Conservation (phyloP, 73 alveolate genomes). For the Paramecium pentaurelia region DNA sequence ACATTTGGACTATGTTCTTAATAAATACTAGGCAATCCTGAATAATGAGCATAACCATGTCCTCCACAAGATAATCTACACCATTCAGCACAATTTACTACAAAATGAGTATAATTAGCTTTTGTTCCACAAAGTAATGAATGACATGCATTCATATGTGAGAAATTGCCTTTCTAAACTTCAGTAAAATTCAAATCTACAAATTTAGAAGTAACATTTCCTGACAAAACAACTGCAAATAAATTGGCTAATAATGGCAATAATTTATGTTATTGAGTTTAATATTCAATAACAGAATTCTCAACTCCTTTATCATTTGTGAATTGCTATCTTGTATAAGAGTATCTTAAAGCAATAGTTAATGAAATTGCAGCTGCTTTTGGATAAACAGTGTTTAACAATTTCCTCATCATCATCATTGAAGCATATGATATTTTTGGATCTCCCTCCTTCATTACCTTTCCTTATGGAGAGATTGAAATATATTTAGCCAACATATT, state of each 20-base stretch:
- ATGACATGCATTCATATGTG: conserved; percentile 48
- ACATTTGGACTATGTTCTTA: conserved; percentile 72
- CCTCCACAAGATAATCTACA: conserved; percentile 79
- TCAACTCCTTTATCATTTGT: conserved; percentile 49
- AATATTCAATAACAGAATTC: conserved; percentile 51
- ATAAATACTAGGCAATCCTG: conserved; percentile 66
- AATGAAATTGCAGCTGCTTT: not conserved
- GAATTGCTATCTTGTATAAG: conserved; percentile 26
- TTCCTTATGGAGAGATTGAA: conserved; percentile 20
- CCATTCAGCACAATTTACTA: conserved; percentile 60
- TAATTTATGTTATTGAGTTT: conserved; percentile 60
- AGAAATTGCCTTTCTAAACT: conserved; percentile 40
- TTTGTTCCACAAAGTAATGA: conserved; percentile 59
- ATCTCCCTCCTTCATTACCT: conserved; percentile 35
- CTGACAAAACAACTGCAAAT: conserved; percentile 34
- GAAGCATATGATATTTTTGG: conserved; percentile 55
- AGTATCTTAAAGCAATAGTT: conserved; percentile 55
- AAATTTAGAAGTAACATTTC: not conserved
- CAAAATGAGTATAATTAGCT: conserved; percentile 54
- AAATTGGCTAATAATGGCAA: conserved; percentile 48
- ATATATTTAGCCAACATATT: conserved; percentile 53
- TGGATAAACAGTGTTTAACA: not conserved
- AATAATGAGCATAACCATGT: conserved; percentile 75
- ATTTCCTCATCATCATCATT: conserved; percentile 53
- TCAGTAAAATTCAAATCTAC: conserved; percentile 29